Evolutionary conservation across 257 asterid genomes (phyloP), one percentile per base, ranked within the genome.

Genomic region (Craterostigma plantagineum): DNA sequence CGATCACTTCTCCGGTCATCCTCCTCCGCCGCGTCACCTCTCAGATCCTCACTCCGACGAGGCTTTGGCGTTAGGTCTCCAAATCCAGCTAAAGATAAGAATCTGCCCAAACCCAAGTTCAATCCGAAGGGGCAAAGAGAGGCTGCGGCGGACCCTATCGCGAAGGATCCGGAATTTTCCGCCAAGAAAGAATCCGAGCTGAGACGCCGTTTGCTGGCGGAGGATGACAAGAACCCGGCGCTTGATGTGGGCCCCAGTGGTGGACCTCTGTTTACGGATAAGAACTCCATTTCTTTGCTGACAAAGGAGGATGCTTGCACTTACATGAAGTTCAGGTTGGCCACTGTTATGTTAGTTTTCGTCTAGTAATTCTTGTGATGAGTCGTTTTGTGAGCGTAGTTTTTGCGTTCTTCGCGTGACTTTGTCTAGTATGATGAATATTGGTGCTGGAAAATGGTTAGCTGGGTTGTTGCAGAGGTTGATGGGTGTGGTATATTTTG

Each of bases 241-340:
- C 78, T 83, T 11, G 86, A 90, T 37, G 66, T 79, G 0, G 92
- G 94, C 34, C 81, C 87, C 46, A 54, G 75, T 59, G 94, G 84
- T 44, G 81, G 84, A 43, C 76, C 91, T 4, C 76, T 83, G 18
- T 90, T 90, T 77, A 69, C 84, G 9, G 52, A 69, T 33, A 42
- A 76, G 17, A 16, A 54, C 34, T 68, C 91, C 14, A 66, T 83
- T 49, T 72, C 91, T 10, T 35, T 52, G 50, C 84, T 90, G 15
- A 57, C 75, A 13, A 49, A 58, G 43, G 64, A 62, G 11, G 95
- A 90, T 17, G 40, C 56, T 14, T 65, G 71, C 69, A 51, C 63
- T 49, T 90, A 77, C 69, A 63, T 79, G 65, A 70, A 68, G 56
- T 77, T 90, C 74, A 77, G 94, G 95, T 70, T 57, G 12, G 27